Evolutionary conservation across 2,329 filamentous ascomycete genomes (phyloP).

Genomic region (Talaromyces sp.): DNA sequence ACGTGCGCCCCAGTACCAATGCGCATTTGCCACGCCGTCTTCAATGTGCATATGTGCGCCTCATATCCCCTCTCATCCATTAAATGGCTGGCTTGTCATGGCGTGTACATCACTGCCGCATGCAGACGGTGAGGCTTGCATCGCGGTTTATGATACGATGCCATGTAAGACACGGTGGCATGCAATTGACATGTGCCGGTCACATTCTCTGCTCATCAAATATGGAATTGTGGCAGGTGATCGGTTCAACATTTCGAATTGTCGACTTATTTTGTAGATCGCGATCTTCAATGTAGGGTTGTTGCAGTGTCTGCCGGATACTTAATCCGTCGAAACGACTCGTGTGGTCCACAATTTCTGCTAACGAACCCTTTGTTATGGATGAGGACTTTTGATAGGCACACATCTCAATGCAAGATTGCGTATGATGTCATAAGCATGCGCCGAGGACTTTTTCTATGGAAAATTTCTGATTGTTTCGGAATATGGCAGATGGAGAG

Average conservation of each 20-base stretch:
- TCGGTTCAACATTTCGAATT: neutral
- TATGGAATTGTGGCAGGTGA: neutral
- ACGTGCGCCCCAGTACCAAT: conserved; percentile 1
- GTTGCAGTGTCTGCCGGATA: neutral
- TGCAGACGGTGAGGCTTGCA: conserved; percentile 14
- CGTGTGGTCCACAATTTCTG: neutral
- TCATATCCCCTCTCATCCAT: neutral
- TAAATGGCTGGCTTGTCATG: neutral
- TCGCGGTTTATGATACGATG: neutral
- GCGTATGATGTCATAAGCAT: neutral
- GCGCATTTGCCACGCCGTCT: conserved; percentile 5
- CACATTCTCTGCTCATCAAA: neutral
- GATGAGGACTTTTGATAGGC: neutral
- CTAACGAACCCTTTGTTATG: neutral
- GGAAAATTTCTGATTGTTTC: neutral
- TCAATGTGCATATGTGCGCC: neutral
- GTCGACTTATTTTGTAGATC: neutral
- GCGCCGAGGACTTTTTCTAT: neutral
- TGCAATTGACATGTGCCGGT: neutral
- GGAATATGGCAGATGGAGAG: neutral
- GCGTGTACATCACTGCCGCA: conserved; percentile 4
- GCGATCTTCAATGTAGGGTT: neutral
- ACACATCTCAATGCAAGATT: neutral
- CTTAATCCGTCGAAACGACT: neutral
- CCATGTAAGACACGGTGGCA: neutral